Conservation (phyloP, 257 asterid species). For the Jacaranda mimosifolia region DNA sequence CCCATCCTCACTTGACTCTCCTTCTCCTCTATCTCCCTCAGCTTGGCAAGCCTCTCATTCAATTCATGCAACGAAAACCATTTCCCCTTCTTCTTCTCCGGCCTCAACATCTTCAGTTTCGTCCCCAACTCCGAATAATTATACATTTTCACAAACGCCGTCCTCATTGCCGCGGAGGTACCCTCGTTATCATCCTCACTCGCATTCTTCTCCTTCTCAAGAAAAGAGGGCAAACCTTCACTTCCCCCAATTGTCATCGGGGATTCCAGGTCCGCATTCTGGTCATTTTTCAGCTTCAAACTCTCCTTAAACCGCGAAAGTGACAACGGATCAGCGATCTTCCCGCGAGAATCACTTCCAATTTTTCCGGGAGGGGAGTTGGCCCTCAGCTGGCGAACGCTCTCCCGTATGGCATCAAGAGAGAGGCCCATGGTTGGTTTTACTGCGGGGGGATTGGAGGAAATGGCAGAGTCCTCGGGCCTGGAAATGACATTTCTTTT, state of each 20-base stretch:
- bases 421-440: slow-evolving; percentile 4
- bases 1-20: slow-evolving; percentile 18
- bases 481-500: slow-evolving; percentile 33
- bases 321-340: slow-evolving; percentile 1
- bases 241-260: slow-evolving; percentile 36
- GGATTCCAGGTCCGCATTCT: slow-evolving; percentile 13
- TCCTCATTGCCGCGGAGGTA: not conserved
- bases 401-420: slow-evolving; percentile 34
- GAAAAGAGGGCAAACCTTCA: slow-evolving; percentile 32
- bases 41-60: slow-evolving; percentile 57
- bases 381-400: slow-evolving; percentile 28
- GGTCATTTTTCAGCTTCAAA: slow-evolving; percentile 32
- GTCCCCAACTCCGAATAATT: slow-evolving; percentile 54
- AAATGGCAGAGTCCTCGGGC: slow-evolving; percentile 8
- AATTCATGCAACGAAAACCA: slow-evolving; percentile 70
- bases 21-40: slow-evolving; percentile 54
- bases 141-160: slow-evolving; percentile 40
- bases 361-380: not conserved
- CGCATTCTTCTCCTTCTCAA: slow-evolving; percentile 35
- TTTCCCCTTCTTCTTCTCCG: slow-evolving; percentile 55
- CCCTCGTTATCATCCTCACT: slow-evolving; percentile 12
- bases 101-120: slow-evolving; percentile 59
- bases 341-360: slow-evolving; percentile 18
- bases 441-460: not conserved
- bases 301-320: slow-evolving; percentile 26